Percentiles rank a stretch among this genome's conserved stretches.
These are phyloP conservation scores for Pichia sporocuriosa DNA, from an alignment of 805 yeast genomes.

Conservation along the genomic window DNA sequence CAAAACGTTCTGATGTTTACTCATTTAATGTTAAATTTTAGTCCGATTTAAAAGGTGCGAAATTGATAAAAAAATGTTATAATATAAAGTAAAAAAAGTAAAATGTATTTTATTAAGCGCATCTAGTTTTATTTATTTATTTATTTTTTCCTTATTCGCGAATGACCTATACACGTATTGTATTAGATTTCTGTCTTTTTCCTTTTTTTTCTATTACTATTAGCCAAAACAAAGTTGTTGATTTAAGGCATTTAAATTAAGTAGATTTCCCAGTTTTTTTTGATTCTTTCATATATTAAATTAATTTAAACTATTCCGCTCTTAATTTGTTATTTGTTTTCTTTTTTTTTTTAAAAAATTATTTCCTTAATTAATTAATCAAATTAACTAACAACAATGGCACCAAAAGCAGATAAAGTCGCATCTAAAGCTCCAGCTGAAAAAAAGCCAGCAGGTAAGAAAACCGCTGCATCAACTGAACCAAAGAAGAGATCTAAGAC, in stretches of 20 bases:
- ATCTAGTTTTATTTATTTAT: no score
- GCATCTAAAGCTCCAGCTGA: slow-evolving; percentile 98
- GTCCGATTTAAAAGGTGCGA: slow-evolving; percentile 15
- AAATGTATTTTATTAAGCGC: slow-evolving; percentile 10
- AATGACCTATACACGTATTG: no score
- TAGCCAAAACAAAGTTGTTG: no score
- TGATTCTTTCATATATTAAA: no score
- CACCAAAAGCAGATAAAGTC: slow-evolving; percentile 42
- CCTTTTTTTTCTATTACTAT: no score
- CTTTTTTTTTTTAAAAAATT: neutral
- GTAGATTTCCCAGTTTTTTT: no score
- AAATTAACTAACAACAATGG: slow-evolving; percentile 36
- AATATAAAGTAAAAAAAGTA: neutral
- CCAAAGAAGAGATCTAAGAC: slow-evolving; percentile 89
- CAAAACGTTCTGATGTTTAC: slow-evolving; percentile 15
- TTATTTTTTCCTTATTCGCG: no score
- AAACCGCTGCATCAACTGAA: slow-evolving; percentile 69
- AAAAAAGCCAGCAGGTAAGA: slow-evolving; percentile 88
- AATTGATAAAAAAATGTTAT: neutral
- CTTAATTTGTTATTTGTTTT: neutral
- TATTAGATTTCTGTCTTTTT: no score
- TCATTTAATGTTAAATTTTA: slow-evolving; percentile 14
- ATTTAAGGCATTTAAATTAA: no score
- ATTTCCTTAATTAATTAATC: neutral
- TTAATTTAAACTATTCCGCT: no score